These are phyloP conservation scores for Buxus sempervirens DNA, from an alignment of 164 flowering plant genomes.

Conservation along the genomic window DNA sequence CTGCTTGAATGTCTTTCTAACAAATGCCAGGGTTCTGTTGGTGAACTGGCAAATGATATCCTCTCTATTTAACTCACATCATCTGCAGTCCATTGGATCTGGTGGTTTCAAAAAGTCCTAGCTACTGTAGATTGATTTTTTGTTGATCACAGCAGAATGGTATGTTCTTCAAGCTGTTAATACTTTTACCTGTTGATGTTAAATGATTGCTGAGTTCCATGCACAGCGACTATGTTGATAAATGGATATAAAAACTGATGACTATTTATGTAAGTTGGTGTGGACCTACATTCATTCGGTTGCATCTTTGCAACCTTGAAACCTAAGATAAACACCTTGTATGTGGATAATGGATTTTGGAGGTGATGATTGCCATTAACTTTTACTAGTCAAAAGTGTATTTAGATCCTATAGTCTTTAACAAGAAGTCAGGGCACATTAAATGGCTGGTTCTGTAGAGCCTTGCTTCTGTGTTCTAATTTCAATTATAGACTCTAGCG, in stretches of 20 bases:
- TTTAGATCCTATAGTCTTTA: neutral
- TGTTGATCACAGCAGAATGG: neutral
- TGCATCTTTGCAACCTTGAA: neutral
- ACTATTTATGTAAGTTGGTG: neutral
- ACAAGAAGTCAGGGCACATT: neutral
- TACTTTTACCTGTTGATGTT: neutral
- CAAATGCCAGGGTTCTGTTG: neutral
- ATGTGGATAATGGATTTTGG: neutral
- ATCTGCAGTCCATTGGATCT: neutral
- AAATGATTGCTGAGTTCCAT: neutral
- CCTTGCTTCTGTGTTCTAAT: neutral
- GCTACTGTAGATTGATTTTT: neutral
- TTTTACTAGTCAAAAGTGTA: neutral
- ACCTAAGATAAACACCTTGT: neutral
- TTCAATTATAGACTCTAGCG: no score
- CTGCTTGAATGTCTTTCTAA: slow-evolving; percentile 17
- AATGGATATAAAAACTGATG: neutral
- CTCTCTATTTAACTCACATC: neutral
- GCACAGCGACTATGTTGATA: neutral
- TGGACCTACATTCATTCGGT: no score
- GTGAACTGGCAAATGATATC: neutral
- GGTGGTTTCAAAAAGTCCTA: neutral
- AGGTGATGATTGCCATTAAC: neutral
- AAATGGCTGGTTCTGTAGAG: neutral
- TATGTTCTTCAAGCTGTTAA: slow-evolving; percentile 5